Conservation (phyloP, 306 rosid genomes). For the Cucurbita moschata region DNA sequence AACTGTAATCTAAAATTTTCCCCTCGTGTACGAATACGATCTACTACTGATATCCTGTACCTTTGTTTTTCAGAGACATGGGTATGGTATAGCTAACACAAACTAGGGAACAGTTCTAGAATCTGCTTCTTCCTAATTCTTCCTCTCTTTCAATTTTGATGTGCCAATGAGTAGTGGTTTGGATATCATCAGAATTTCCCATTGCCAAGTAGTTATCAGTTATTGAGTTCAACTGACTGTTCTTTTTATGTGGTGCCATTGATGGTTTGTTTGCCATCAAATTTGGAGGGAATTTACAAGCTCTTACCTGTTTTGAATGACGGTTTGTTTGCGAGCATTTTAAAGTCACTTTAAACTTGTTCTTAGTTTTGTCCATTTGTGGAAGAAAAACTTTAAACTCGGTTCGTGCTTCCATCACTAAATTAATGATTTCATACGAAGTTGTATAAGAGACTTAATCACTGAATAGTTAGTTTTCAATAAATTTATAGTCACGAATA, state of each 20-base stretch:
- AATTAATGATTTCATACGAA: too few species aligned
- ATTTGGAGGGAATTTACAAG: not conserved
- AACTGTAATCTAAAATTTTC: not conserved
- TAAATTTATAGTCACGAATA: too few species aligned
- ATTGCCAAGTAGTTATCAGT: not conserved
- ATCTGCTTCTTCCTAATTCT: not conserved
- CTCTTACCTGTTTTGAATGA: too few species aligned
- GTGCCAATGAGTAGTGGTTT: not conserved
- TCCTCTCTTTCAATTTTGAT: not conserved
- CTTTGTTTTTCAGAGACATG: slow-evolving; percentile 6
- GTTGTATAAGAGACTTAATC: too few species aligned
- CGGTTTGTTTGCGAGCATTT: too few species aligned
- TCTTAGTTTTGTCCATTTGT: too few species aligned
- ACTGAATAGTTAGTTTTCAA: too few species aligned
- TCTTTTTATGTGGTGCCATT: not conserved
- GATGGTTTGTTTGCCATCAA: not conserved
- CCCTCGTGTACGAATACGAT: not conserved
- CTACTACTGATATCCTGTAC: slow-evolving; percentile 5
- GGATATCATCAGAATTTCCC: not conserved
- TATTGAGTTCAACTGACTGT: not conserved
- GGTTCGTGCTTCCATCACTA: too few species aligned
- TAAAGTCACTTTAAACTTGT: too few species aligned
- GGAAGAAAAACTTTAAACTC: too few species aligned
- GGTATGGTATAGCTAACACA: slow-evolving; percentile 9
- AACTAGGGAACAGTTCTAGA: slow-evolving; percentile 2